Conservation (phyloP, 805 yeast species). For the Kuraishia piskuri region DNA sequence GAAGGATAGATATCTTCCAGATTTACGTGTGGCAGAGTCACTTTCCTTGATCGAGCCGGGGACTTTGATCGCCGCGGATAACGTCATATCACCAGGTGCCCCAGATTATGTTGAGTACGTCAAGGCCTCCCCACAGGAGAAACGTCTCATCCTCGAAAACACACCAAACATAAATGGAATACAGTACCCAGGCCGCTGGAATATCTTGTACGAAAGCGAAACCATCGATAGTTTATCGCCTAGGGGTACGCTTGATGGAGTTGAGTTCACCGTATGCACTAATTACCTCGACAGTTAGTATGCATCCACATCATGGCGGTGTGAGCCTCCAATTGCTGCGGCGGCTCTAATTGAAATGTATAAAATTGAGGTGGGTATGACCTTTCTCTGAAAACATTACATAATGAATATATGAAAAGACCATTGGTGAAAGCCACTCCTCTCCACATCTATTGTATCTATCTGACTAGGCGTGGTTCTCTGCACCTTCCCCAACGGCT, state of each 20-base stretch:
- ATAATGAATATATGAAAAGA: too few relatives aligned
- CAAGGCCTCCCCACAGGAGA: slow-evolving; percentile 13
- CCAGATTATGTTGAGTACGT: slow-evolving; percentile 10
- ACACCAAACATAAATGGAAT: background rate
- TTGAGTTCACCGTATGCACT: background rate
- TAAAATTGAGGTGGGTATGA: too few relatives aligned
- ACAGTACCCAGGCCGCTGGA: slow-evolving; percentile 15
- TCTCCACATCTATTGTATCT: too few relatives aligned
- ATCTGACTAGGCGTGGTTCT: background rate
- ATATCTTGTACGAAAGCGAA: slow-evolving; percentile 8
- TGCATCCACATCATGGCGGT: too few relatives aligned
- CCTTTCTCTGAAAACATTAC: too few relatives aligned
- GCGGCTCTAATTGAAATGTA: too few relatives aligned
- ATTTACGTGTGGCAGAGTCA: slow-evolving; percentile 13
- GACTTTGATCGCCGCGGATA: slow-evolving; percentile 6
- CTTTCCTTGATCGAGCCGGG: slow-evolving; percentile 14
- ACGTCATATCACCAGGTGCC: slow-evolving; percentile 1
- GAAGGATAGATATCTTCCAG: background rate
- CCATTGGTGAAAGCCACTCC: too few relatives aligned
- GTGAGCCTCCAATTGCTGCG: too few relatives aligned
- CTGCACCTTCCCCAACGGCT: background rate
- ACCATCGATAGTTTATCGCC: background rate
- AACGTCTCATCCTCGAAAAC: slow-evolving; percentile 5
- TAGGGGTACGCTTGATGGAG: background rate
- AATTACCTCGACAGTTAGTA: slow-evolving; percentile 1